A percentile compares a stretch with the other conserved stretches of the same genome.
Evolutionary conservation across 306 rosid genomes (phyloP).

Genomic region (Canavalia ensiformis): DNA sequence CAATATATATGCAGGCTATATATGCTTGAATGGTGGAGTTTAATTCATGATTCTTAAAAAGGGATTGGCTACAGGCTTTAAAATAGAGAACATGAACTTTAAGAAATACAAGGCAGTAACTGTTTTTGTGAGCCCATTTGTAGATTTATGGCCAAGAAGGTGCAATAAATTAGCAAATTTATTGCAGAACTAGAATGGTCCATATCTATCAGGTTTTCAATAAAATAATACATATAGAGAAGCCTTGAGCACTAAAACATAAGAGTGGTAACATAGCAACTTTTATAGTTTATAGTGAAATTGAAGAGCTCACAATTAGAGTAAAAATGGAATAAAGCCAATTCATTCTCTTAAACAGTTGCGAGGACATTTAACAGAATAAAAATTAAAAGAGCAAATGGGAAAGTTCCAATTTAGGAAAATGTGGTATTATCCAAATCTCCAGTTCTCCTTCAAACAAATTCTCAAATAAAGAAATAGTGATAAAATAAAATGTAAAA

Average conservation of each 20-base stretch:
- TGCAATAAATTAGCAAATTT: neutral
- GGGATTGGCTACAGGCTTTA: neutral
- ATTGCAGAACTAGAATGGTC: neutral
- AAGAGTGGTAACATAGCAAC: too few species aligned
- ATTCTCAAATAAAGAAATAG: neutral
- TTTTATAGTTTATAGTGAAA: too few species aligned
- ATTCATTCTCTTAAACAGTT: neutral
- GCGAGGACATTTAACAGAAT: too few species aligned
- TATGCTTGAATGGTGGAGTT: neutral
- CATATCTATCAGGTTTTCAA: neutral
- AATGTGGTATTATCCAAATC: neutral
- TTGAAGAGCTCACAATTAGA: neutral
- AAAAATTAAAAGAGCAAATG: too few species aligned
- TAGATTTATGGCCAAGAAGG: neutral
- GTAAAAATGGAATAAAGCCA: neutral
- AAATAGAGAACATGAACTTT: neutral
- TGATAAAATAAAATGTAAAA: too few species aligned
- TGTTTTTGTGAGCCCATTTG: too few species aligned
- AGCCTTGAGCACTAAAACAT: too few species aligned
- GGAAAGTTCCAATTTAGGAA: neutral
- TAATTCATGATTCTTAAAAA: neutral
- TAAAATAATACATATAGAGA: too few species aligned
- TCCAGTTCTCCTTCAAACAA: neutral
- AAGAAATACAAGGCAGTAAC: neutral
- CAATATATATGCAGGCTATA: conserved; percentile 1